Base-by-base conservation (phyloP, 176 grass and related monocot species). In the Cymbopogon citratus region DNA sequence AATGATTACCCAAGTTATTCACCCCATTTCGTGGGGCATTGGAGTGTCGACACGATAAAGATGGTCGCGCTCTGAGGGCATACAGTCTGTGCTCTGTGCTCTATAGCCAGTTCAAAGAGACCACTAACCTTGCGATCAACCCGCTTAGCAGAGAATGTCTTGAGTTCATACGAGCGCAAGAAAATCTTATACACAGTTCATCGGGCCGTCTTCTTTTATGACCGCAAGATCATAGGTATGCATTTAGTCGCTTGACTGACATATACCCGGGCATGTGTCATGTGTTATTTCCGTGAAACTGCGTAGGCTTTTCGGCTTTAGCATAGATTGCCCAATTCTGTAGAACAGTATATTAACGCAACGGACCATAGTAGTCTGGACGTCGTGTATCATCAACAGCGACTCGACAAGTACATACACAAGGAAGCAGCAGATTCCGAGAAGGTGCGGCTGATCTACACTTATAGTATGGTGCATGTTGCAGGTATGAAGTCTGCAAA, bases 371-470 rank as follows among this genome's bases (percentile, higher is more conserved):
- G 25, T 74, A 28, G 44, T 74, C 31, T 29, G 25, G 11, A 13
- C 13, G 9, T 29, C 51, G 15, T 41, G 13, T 24, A 9, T 51
- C 12, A 2, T 44, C 62, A 18, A 27, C 5, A 19, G 27, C 36
- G 60, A 14, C 66, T 80, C n/a, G 12, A 38, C 35, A 60, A 6
- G 43, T 80, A 15, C 12, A 61, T 18, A 61, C 61, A 19, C 44
- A 63, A 61, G 2, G 61, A 45, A 56, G 66, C 26, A 0, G 75
- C 35, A 12, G 77, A 28, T 88, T 79, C 80, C 26, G 60, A 83
- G 68, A 74, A 88, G 46, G 5, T n/a, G 39, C 12, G 5, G n/a
- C n/a, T n/a, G n/a, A n/a, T n/a, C n/a, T n/a, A n/a, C n/a, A n/a
- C n/a, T n/a, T n/a, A n/a, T n/a, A n/a, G n/a, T n/a, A n/a, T n/a